These are phyloP conservation scores for slime mould (Dictyostelium discoideum) DNA, from an alignment of 78 protist genomes.

Conservation along the genomic window DNA sequence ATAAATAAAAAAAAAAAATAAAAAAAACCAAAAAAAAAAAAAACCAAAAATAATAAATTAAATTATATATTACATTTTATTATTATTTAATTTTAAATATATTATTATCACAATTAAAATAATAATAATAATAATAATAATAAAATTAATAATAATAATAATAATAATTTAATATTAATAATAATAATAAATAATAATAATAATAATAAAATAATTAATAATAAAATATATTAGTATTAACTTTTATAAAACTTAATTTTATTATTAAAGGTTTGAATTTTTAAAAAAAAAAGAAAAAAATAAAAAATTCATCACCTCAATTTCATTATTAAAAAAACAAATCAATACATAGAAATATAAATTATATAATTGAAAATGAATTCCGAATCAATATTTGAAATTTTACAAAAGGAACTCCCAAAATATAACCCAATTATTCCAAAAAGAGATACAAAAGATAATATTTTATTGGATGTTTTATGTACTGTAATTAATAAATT, in stretches of 20 bases:
- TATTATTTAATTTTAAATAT: too few species aligned
- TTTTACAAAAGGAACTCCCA: constrained; percentile 53
- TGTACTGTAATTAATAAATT: constrained; percentile 75
- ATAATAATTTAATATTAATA: too few species aligned
- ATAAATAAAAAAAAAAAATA: too few species aligned
- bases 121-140: background rate
- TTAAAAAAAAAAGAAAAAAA: too few species aligned
- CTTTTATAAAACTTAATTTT: background rate
- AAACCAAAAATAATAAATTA: background rate
- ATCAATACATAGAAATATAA: background rate
- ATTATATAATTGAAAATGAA: background rate
- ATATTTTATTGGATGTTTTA: constrained; percentile 66
- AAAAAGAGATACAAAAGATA: constrained; percentile 76
- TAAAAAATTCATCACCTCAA: background rate
- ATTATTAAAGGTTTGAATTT: background rate
- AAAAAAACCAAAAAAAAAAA: background rate
- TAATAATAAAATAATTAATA: too few species aligned
- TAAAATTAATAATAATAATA: background rate
- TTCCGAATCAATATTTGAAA: constrained; percentile 55
- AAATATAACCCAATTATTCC: constrained; percentile 57
- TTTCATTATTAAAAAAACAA: background rate
- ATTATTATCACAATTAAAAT: too few species aligned
- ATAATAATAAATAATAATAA: background rate
- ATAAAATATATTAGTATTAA: background rate
- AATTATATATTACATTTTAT: background rate